phyloP scores from a whole-genome alignment of 345 rosid species.

The Lepidium didymum region DNA sequence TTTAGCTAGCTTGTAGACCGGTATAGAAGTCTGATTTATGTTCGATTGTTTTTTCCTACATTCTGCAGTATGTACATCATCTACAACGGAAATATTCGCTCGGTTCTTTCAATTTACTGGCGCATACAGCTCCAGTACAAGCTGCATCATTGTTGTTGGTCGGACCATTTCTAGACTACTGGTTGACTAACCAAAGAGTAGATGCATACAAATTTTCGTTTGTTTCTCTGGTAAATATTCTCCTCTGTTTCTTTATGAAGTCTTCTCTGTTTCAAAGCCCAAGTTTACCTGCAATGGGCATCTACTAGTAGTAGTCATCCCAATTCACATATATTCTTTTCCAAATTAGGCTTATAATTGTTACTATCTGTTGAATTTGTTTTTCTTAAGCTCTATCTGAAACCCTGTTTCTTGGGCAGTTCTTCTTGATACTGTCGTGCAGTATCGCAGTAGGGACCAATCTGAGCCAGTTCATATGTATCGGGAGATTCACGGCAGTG shows the following conservation, averaged over 20 bases:
- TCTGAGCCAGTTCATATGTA: conserved; percentile 98
- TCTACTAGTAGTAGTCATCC: not conserved
- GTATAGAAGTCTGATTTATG: not conserved
- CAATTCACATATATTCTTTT: not conserved
- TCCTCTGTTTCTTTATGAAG: not conserved
- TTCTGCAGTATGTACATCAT: conserved; percentile 81
- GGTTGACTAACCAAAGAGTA: conserved; percentile 76
- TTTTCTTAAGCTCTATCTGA: not conserved
- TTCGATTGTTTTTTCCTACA: not conserved
- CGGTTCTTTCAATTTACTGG: conserved; percentile 85
- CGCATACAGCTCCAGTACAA: conserved; percentile 97
- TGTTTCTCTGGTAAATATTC: conserved; percentile 55
- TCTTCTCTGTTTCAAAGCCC: not conserved
- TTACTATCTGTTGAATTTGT: not conserved
- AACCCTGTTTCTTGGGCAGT: conserved; percentile 31
- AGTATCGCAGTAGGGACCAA: conserved; percentile 91
- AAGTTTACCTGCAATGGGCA: not conserved
- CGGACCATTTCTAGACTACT: conserved; percentile 88
- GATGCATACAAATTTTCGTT: conserved; percentile 55
- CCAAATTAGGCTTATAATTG: not conserved
- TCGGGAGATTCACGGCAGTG: conserved; percentile 94
- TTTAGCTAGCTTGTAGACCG: not conserved
- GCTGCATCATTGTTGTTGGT: conserved; percentile 72
- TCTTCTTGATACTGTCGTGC: conserved; percentile 78
- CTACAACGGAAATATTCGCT: conserved; percentile 85